Evolutionary conservation across 1,284 basidiomycete genomes (phyloP).

Genomic region (Boletus semigastroideus): DNA sequence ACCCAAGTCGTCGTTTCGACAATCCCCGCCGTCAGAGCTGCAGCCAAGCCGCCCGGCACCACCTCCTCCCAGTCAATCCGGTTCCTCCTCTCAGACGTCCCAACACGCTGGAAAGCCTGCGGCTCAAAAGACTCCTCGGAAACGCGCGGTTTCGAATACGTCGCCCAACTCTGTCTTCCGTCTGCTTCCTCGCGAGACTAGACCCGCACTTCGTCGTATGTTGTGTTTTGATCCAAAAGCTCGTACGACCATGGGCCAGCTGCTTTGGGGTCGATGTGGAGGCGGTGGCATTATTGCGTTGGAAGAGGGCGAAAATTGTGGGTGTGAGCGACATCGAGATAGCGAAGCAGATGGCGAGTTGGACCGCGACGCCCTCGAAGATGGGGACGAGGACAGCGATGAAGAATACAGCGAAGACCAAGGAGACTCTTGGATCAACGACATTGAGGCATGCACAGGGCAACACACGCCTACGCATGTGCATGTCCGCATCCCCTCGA

Average conservation of each 20-base stretch:
- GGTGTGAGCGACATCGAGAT: conserved; percentile 66
- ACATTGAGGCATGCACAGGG: conserved; percentile 69
- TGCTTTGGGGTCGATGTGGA: conserved; percentile 81
- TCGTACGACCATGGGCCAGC: conserved; percentile 91
- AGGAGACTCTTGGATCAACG: conserved; percentile 77
- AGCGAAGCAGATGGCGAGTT: conserved; percentile 20
- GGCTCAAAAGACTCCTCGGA: conserved; percentile 39
- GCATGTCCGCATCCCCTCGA: conserved; percentile 68
- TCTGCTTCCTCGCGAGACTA: conserved; percentile 90
- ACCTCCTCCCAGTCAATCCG: conserved; percentile 10
- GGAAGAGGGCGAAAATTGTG: conserved; percentile 32
- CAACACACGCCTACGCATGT: conserved; percentile 51
- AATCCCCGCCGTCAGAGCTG: conserved; percentile 14
- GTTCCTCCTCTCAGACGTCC: conserved; percentile 2
- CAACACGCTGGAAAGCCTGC: conserved; percentile 10
- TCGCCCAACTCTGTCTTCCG: conserved; percentile 95
- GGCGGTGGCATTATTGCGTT: conserved; percentile 63
- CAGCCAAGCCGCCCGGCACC: conserved; percentile 25
- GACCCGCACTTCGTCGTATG: conserved; percentile 90
- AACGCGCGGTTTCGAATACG: conserved; percentile 69
- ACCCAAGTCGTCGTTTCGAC: conserved; percentile 11
- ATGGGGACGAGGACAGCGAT: conserved; percentile 41
- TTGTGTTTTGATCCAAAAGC: conserved; percentile 86
- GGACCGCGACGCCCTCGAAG: conserved; percentile 11
- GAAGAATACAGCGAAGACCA: conserved; percentile 71